Conservation (phyloP, 2,329 filamentous ascomycete genomes). For the Venturiaceae sp. region DNA sequence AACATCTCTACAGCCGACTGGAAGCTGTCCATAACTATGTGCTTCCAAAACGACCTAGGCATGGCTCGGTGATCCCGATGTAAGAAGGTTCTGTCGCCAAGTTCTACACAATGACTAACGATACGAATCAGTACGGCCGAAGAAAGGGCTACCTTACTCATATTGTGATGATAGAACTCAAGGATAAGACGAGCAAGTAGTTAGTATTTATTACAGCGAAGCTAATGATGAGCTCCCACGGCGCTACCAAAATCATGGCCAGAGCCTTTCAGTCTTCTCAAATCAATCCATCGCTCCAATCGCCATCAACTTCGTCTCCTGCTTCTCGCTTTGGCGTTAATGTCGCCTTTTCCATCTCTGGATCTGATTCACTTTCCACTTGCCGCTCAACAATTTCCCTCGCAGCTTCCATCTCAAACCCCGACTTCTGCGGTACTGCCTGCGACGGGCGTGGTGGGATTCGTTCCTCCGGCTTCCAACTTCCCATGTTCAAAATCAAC, state of each 20-base stretch:
- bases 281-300: no score
- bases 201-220: not conserved
- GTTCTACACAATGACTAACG: no score
- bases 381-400: not conserved
- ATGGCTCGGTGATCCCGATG: conserved; percentile 4
- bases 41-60: not conserved
- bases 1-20: conserved; percentile 1
- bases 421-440: not conserved
- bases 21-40: not conserved
- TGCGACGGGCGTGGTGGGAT: not conserved
- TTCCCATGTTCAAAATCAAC: not conserved
- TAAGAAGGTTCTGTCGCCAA: no score
- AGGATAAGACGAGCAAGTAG: no score
- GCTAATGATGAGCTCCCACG: not conserved
- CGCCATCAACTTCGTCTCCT: not conserved
- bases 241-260: no score
- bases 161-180: not conserved
- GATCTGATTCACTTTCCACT: not conserved
- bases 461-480: not conserved
- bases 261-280: no score
- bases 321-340: no score
- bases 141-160: not conserved
- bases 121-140: not conserved
- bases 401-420: not conserved
- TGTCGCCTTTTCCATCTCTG: no score